Evolutionary conservation across 2,329 filamentous ascomycete genomes (phyloP).

Genomic region (Nemania diffusa): DNA sequence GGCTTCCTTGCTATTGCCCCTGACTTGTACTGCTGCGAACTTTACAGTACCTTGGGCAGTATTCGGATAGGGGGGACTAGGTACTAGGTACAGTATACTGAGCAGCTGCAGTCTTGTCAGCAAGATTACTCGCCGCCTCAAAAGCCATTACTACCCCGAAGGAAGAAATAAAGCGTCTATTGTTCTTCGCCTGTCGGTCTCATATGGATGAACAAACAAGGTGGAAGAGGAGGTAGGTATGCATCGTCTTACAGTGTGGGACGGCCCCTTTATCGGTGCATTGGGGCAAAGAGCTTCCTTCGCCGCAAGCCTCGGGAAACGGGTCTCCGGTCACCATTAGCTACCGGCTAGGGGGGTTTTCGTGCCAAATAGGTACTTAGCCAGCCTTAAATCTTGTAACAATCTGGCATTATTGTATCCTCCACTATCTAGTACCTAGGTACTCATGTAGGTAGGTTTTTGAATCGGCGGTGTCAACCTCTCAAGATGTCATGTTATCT

Average conservation of each 20-base stretch:
- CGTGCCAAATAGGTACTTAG: not conserved
- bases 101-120: not conserved
- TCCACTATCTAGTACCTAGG: too few species aligned
- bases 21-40: constrained; percentile 3
- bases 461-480: not conserved
- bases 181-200: not conserved
- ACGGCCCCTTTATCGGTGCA: constrained; percentile 28
- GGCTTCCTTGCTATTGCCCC: constrained; percentile 20
- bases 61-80: constrained; percentile 1
- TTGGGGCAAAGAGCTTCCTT: constrained; percentile 24
- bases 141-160: not conserved
- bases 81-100: not conserved
- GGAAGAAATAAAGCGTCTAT: constrained; percentile 2
- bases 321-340: constrained; percentile 24
- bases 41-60: not conserved
- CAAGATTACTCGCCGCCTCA: not conserved
- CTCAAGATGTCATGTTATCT: not conserved
- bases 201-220: not conserved
- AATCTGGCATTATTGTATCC: not conserved
- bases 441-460: not conserved
- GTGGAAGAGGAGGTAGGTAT: not conserved
- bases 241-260: constrained; percentile 16
- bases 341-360: constrained; percentile 16
- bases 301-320: constrained; percentile 27
- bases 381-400: not conserved